A percentile compares a stretch with the other conserved stretches of the same genome.
Conservation (phyloP, 1,139 yeast genomes). For the Suhomyces ambrosiae region DNA sequence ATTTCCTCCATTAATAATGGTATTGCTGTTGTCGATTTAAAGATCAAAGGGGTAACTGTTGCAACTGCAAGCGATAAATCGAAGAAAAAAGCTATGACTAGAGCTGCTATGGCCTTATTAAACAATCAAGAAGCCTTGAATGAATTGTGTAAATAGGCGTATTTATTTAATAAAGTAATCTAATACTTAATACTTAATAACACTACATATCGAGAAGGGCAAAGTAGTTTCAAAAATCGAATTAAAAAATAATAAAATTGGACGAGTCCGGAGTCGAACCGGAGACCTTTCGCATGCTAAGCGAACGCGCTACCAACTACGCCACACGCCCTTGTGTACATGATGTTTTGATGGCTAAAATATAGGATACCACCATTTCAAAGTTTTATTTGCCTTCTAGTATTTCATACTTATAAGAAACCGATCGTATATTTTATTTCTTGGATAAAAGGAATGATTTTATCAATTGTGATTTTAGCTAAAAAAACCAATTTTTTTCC, state of each 20-base stretch:
- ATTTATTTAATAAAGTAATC: background rate
- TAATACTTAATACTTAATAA: background rate
- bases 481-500: too few species aligned
- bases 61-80: conserved; percentile 44
- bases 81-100: conserved; percentile 47
- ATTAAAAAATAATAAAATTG: too few species aligned
- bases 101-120: conserved; percentile 51
- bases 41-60: conserved; percentile 36
- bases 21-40: conserved; percentile 38
- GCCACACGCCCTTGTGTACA: conserved; percentile 70
- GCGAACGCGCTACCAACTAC: conserved; percentile 93
- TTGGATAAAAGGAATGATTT: too few species aligned
- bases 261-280: conserved; percentile 92
- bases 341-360: too few species aligned
- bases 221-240: too few species aligned
- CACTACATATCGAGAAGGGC: background rate
- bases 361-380: too few species aligned
- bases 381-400: too few species aligned
- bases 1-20: conserved; percentile 33
- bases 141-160: conserved; percentile 15
- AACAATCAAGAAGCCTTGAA: conserved; percentile 34
- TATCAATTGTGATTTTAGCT: too few species aligned
- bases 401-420: too few species aligned
- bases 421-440: too few species aligned
- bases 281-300: conserved; percentile 89